A percentile compares a stretch with the other conserved stretches of the same genome.
Conservation (phyloP, 495 filamentous ascomycete species). For the Staphylotrichum longicolle region DNA sequence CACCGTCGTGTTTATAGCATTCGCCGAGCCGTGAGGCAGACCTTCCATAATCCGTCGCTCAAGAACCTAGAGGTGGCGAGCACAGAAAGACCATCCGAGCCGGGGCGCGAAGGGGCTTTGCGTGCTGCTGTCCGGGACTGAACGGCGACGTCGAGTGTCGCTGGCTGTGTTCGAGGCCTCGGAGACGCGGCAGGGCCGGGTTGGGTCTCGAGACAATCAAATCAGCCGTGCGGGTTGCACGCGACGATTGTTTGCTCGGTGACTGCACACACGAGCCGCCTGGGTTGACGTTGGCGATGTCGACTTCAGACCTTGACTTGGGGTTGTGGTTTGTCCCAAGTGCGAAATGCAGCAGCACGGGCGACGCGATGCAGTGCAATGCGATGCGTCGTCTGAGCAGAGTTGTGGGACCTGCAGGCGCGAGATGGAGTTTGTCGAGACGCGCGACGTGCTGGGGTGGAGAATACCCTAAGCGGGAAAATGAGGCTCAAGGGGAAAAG, state of each 20-base stretch:
- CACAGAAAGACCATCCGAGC: slow-evolving; percentile 38
- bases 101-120: slow-evolving; percentile 29
- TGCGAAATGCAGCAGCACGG: slow-evolving; percentile 1
- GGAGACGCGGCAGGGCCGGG: slow-evolving; percentile 17
- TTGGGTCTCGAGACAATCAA: slow-evolving; percentile 22
- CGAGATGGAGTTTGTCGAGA: slow-evolving; percentile 24
- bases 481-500: slow-evolving; percentile 39
- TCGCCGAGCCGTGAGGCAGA: slow-evolving; percentile 38
- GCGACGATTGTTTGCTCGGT: slow-evolving; percentile 23
- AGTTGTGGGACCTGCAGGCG: slow-evolving; percentile 26
- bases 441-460: slow-evolving; percentile 29
- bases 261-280: slow-evolving; percentile 10
- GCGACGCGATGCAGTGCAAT: slow-evolving; percentile 17
- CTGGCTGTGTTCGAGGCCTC: slow-evolving; percentile 6
- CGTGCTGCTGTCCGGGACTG: slow-evolving; percentile 14
- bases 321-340: neutral
- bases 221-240: slow-evolving; percentile 12
- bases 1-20: slow-evolving; percentile 40
- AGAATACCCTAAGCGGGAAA: slow-evolving; percentile 36
- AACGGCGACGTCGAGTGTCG: neutral
- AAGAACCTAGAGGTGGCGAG: slow-evolving; percentile 27
- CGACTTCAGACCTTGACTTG: neutral
- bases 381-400: slow-evolving; percentile 19
- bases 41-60: slow-evolving; percentile 42
- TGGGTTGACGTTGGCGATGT: neutral